Base-by-base conservation (phyloP, 2,329 filamentous ascomycete genomes). In the Diaporthe caulivora region DNA sequence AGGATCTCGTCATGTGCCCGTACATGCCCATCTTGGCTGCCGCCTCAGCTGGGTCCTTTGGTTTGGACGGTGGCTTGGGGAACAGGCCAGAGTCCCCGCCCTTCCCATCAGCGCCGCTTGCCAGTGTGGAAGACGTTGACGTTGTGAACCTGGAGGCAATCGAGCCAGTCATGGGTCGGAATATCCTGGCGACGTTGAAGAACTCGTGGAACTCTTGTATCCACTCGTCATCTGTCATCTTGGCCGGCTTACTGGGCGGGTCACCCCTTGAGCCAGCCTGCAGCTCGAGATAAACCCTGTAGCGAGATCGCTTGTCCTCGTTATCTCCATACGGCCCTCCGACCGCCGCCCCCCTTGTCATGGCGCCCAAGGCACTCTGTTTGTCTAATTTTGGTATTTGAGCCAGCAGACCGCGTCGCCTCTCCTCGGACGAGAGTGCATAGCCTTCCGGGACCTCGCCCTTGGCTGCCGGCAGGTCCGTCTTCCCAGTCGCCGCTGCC, bases 141-240 rank as follows among this genome's bases (percentile, higher is more conserved):
- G 93, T 92, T 0, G 95, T 98, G 81, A 99, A 99, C 0, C 96
- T 92, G 26, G 94, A 95, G 21, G 96, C 97, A 95, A 99, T 98
- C 76, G 94, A 88, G 0, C 95, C 95, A 2, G 94, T 94, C 84
- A 97, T 94, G 0, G 97, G 97, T 81, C 94, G 96, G 86, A 98
- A 99, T 26, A 98, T 90, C 74, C 86, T 83, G 17, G 89, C 89
- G 74, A 89, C 91, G 74, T 87, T 87, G 77, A 84, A 84, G 76
- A 98, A 98, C 79, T 99, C 91, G 68, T 85, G 86, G 70, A 98
- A 86, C 81, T 99, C 97, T 72, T 91, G 91, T 44, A 92, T 82
- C 91, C 94, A 98, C 68, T 97, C 94, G 53, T 95, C 91, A 29
- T 89, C 89, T 8, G 86, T 88, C 78, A 86, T 81, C 6, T 80